These are phyloP conservation scores for Talaromyces stipitatus DNA, from an alignment of 495 filamentous ascomycete genomes.

Conservation along the genomic window DNA sequence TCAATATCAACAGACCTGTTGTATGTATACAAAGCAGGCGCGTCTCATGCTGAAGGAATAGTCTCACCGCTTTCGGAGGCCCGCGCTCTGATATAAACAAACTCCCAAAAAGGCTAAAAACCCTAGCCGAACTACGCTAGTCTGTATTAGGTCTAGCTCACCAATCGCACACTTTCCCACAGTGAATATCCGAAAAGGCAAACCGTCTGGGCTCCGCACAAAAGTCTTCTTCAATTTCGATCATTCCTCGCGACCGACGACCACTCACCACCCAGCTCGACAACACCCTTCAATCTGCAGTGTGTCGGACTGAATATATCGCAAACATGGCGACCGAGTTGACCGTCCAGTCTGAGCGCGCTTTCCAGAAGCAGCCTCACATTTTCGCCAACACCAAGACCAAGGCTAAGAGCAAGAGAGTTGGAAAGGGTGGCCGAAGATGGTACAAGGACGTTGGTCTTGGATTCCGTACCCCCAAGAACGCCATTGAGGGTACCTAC, in stretches of 20 bases:
- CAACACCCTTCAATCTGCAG: slow-evolving; percentile 25
- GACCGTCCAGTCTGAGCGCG: slow-evolving; percentile 95
- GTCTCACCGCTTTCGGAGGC: background rate
- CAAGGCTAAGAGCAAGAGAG: slow-evolving; percentile 76
- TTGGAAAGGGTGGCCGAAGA: slow-evolving; percentile 81
- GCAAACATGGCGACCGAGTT: slow-evolving; percentile 96
- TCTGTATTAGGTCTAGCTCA: slow-evolving; percentile 26
- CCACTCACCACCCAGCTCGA: slow-evolving; percentile 22
- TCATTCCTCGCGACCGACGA: background rate
- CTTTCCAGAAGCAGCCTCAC: slow-evolving; percentile 99
- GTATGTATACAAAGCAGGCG: slow-evolving; percentile 13
- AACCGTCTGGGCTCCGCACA: slow-evolving; percentile 11
- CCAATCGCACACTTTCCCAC: slow-evolving; percentile 33
- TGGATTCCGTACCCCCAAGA: slow-evolving; percentile 96
- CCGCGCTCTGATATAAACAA: slow-evolving; percentile 32
- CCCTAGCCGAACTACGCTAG: slow-evolving; percentile 34
- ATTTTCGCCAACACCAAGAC: slow-evolving; percentile 95
- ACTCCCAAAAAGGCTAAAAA: slow-evolving; percentile 19
- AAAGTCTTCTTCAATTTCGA: slow-evolving; percentile 39
- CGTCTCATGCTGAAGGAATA: slow-evolving; percentile 15
- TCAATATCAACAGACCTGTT: background rate
- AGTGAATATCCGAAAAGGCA: slow-evolving; percentile 21
- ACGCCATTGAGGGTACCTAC: slow-evolving; percentile 95
- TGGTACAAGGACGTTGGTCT: slow-evolving; percentile 99
- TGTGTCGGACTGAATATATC: slow-evolving; percentile 39